Evolutionary conservation across 202 grass and related monocot genomes (phyloP), one percentile per base, ranked within the genome.

Genomic region (Saccharum hybrid): DNA sequence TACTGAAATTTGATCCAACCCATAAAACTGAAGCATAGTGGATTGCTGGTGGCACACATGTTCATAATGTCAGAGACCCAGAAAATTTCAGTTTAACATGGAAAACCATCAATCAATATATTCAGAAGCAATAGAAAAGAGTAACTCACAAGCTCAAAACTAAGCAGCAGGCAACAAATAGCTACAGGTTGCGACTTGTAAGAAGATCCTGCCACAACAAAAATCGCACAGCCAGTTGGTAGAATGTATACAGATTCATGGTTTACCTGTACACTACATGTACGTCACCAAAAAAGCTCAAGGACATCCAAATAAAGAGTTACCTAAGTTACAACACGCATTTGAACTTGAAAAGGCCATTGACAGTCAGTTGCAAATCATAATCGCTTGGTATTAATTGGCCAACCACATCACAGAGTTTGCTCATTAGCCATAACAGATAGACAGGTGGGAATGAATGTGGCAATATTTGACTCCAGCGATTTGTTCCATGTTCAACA

Each of bases 401-500:
- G 66, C 30, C 38, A 68, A 56, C 13, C 61, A 39, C 38, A 73
- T 3, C 40, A 45, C 14, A 52, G 3, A 43, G 3, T 33, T 61
- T 45, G 34, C 26, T 59, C 54, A 79, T 31, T 18, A 62, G 52
- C 28, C n/a, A 8, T 71, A 52, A 41, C n/a, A 54, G 30, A 80
- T 36, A 39, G 19, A 23, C 18, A 15, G 51, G 14, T 7, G 65
- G 54, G 19, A 66, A 82, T 59, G 42, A 85, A 71, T 26, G 63
- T 33, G 26, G 26, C 26, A 28, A 28, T 28, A 28, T 28, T 28
- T 28, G 26, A 49, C 14, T 66, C 43, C 7, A 72, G 72, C 14
- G 48, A 30, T 72, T 85, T 78, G 85, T 77, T 73, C n/a, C 82
- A 66, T 59, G n/a, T 82, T 77, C 76, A 77, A 57, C 66, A 85